Base-by-base conservation (phyloP, 2,329 filamentous ascomycete species). In the Epichloe baconii region DNA sequence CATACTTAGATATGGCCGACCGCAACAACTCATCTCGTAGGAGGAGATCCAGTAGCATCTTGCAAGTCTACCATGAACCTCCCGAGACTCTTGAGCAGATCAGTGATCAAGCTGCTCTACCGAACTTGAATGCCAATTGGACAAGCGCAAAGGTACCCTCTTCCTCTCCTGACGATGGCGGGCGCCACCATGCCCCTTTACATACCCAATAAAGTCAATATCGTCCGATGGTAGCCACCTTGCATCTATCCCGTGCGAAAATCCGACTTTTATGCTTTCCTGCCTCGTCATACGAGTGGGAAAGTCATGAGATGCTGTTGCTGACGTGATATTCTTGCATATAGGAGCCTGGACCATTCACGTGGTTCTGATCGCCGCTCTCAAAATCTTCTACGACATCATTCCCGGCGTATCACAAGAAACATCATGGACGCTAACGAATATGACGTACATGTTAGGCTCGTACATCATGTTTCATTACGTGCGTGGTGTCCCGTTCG, bases 401-500 rank as follows among this genome's bases (percentile, higher is more conserved):
- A 86, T 98, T 55, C 93, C 93, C 17, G 89, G 90, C 59, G 86
- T 97, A 61, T 95, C 91, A 36, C 93, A 97, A 71, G 93, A 98
- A 72, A 95, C 89, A 41, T 97, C 91, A 55, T 98, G 93, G 93
- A 98, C 93, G 11, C 76, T 98, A 59, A 95, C 90, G 69, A 98
- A 98, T 71, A 95, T 97, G 69, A 89, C 89, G 48, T 98, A 98
- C 78, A 97, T 97, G 90, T 86, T 93, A 64, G 90, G 89, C 63
- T 96, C 91, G 42, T 98, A 97, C 70, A 81, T 98, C 69, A 98
- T 98, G 93, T 98, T 98, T 72, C 93, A 98, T 72, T 95, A 88
- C 77, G 93, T 98, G 60, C 88, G 91, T 65, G 93, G 93, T 60
- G 88, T 97, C 45, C 93, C 93, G 5, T 98, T 98, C 66, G 93